phyloP scores from a whole-genome alignment of 208 protist genomes.

The Endotrypanum monterogeii region DNA sequence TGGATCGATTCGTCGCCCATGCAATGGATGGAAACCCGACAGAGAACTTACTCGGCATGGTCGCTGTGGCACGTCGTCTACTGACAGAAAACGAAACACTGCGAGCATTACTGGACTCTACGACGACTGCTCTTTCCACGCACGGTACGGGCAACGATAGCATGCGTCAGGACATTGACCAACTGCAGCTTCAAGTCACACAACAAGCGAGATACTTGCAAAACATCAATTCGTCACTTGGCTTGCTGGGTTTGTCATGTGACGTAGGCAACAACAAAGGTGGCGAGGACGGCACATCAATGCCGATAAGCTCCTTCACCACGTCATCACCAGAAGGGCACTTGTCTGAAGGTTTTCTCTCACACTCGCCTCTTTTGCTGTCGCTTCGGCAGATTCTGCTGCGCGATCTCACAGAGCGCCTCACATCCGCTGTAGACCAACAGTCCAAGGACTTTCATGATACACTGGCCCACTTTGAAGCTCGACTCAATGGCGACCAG shows the following conservation, averaged over 20 bases:
- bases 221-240: constrained; percentile 21
- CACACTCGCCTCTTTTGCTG: constrained; percentile 67
- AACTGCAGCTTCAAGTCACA: constrained; percentile 17
- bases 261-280: background rate
- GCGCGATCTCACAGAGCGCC: constrained; percentile 66
- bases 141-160: constrained; percentile 8
- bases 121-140: constrained; percentile 10
- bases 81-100: constrained; percentile 36
- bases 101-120: constrained; percentile 16
- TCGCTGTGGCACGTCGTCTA: constrained; percentile 27
- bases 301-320: background rate
- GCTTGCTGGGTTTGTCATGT: constrained; percentile 9
- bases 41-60: constrained; percentile 35
- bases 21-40: background rate
- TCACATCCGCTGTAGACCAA: constrained; percentile 44
- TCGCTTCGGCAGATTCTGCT: constrained; percentile 71
- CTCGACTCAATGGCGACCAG: constrained; percentile 23
- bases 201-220: constrained; percentile 20
- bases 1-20: constrained; percentile 5
- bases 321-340: constrained; percentile 10
- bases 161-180: constrained; percentile 27
- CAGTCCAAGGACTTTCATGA: constrained; percentile 61
- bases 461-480: constrained; percentile 41
- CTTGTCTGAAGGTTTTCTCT: constrained; percentile 41
- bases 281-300: background rate